These are phyloP conservation scores for Apiospora aurea DNA, from an alignment of 2,329 filamentous ascomycete species.

Conservation along the genomic window DNA sequence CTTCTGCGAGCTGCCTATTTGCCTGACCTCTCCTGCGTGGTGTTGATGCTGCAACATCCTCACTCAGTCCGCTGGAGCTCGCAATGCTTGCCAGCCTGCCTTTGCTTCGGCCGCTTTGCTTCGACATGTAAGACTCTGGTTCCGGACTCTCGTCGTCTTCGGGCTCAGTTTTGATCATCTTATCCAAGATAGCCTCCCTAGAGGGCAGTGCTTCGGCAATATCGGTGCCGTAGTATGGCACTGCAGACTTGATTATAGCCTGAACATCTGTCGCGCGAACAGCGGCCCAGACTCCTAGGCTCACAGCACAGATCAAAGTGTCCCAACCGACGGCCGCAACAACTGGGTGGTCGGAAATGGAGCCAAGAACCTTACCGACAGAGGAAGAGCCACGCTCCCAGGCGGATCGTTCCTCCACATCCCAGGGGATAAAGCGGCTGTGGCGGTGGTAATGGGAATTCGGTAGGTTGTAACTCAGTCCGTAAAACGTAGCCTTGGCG, in stretches of 20 bases:
- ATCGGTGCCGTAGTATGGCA: constrained; percentile 40
- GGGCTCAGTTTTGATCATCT: constrained; percentile 29
- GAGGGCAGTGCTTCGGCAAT: neutral
- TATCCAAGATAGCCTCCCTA: neutral
- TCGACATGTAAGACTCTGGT: constrained; percentile 31
- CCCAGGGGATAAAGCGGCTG: constrained; percentile 53
- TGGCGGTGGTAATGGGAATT: constrained; percentile 56
- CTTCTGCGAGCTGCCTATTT: constrained; percentile 35
- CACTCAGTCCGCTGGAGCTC: constrained; percentile 34
- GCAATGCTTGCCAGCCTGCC: constrained; percentile 30
- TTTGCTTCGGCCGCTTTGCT: constrained; percentile 33
- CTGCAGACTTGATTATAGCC: constrained; percentile 53
- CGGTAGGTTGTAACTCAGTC: constrained; percentile 55
- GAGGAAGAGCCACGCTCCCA: constrained; percentile 55
- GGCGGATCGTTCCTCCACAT: constrained; percentile 50
- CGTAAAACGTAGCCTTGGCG: constrained; percentile 50
- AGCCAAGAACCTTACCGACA: constrained; percentile 53
- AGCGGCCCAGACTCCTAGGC: constrained; percentile 65
- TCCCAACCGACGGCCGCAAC: constrained; percentile 65
- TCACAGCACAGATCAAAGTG: constrained; percentile 61
- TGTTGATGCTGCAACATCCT: constrained; percentile 27
- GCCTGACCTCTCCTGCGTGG: constrained; percentile 32
- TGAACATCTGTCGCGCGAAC: constrained; percentile 57
- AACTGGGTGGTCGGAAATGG: constrained; percentile 63
- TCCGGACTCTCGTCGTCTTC: constrained; percentile 29